Percentiles rank a stretch among this genome's conserved stretches.
These are phyloP conservation scores for Psilocybe subaeruginosa DNA, from an alignment of 768 basidiomycete species.

Conservation along the genomic window DNA sequence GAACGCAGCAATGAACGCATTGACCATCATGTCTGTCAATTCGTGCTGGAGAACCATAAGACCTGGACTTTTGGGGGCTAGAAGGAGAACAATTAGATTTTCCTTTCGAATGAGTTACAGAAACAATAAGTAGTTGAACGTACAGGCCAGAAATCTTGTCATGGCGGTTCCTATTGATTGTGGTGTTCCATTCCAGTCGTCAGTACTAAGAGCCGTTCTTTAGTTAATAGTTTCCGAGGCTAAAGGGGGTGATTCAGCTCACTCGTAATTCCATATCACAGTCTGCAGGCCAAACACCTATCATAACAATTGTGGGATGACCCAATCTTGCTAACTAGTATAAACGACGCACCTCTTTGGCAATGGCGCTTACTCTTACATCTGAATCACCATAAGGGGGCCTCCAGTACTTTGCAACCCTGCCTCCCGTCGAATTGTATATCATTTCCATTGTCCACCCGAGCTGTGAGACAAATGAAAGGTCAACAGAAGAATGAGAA, in stretches of 20 bases:
- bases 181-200: slow-evolving; percentile 73
- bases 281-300: slow-evolving; percentile 77
- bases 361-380: slow-evolving; percentile 82
- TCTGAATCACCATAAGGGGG: slow-evolving; percentile 89
- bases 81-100: not conserved
- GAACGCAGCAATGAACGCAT: slow-evolving; percentile 68
- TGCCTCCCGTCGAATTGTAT: slow-evolving; percentile 79
- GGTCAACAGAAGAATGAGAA: not conserved
- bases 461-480: slow-evolving; percentile 38
- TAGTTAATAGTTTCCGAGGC: slow-evolving; percentile 1
- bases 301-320: not conserved
- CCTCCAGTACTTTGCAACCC: slow-evolving; percentile 75
- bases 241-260: slow-evolving; percentile 23
- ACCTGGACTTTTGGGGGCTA: slow-evolving; percentile 75
- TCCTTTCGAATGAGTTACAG: not conserved
- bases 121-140: slow-evolving; percentile 9
- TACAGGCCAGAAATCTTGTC: slow-evolving; percentile 59
- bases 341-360: slow-evolving; percentile 59
- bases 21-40: slow-evolving; percentile 57
- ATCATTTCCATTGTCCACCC: slow-evolving; percentile 85
- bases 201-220: slow-evolving; percentile 46
- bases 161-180: slow-evolving; percentile 51
- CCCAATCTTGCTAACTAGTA: not conserved
- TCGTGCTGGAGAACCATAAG: slow-evolving; percentile 89
- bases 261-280: slow-evolving; percentile 94